Evolutionary conservation across 805 yeast species (phyloP).

Genomic region (Monosporozyma siamensis): DNA sequence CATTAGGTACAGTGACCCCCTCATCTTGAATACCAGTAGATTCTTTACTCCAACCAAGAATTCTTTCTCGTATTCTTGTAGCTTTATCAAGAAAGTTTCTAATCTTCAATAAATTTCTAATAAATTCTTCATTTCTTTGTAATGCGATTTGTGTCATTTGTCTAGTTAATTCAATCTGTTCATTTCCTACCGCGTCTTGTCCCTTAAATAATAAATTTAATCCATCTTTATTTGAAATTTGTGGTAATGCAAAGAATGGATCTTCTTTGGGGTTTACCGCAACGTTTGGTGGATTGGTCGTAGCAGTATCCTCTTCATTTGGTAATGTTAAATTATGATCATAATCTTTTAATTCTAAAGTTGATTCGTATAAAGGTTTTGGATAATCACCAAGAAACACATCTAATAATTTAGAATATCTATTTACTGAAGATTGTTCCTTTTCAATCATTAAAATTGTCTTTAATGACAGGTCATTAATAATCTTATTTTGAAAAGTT

Average conservation of each 20-base stretch:
- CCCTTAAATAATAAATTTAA: slow-evolving; percentile 3
- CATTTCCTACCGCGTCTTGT: slow-evolving; percentile 30
- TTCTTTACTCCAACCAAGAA: slow-evolving; percentile 79
- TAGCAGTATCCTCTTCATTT: slow-evolving; percentile 18
- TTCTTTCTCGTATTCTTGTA: slow-evolving; percentile 58
- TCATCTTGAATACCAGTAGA: slow-evolving; percentile 58
- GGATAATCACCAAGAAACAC: slow-evolving; percentile 86
- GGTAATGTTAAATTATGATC: slow-evolving; percentile 46
- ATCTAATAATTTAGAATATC: slow-evolving; percentile 61
- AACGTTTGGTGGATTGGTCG: too few relatives aligned
- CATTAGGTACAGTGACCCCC: slow-evolving; percentile 32
- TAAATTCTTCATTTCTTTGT: slow-evolving; percentile 80
- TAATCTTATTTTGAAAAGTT: slow-evolving; percentile 51
- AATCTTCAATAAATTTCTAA: slow-evolving; percentile 63
- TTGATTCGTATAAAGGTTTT: slow-evolving; percentile 50
- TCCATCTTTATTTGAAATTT: slow-evolving; percentile 12
- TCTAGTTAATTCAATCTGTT: slow-evolving; percentile 58
- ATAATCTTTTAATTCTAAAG: slow-evolving; percentile 56
- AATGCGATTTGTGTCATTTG: slow-evolving; percentile 69
- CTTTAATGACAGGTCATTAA: slow-evolving; percentile 56
- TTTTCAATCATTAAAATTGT: slow-evolving; percentile 69
- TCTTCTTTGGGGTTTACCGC: slow-evolving; percentile 36
- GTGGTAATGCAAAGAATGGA: slow-evolving; percentile 61
- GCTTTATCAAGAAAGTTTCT: slow-evolving; percentile 73
- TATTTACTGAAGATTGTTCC: slow-evolving; percentile 71